Evolutionary conservation across 257 asterid species (phyloP).

Genomic region (Solanum neorickii): DNA sequence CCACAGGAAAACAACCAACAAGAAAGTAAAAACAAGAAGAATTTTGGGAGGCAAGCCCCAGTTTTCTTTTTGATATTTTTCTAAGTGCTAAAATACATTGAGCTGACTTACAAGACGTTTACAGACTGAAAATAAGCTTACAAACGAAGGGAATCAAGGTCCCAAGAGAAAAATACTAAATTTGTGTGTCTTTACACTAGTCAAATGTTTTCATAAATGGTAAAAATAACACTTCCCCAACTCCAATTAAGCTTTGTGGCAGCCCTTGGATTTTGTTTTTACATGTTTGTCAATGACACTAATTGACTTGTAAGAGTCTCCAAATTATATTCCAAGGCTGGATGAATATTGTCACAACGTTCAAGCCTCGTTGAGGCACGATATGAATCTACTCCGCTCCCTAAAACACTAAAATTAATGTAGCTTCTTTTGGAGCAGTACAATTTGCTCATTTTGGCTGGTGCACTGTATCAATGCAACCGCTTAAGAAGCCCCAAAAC

Average conservation of each 20-base stretch:
- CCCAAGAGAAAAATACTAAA: background rate
- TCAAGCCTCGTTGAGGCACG: background rate
- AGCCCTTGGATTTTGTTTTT: background rate
- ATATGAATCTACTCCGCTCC: background rate
- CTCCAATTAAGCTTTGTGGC: background rate
- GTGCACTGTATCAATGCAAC: background rate
- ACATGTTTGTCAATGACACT: background rate
- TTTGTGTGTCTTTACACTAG: background rate
- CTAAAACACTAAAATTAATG: too few relatives aligned
- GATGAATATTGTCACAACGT: background rate
- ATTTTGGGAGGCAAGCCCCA: too few relatives aligned
- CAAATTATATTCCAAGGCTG: background rate
- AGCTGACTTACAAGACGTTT: background rate
- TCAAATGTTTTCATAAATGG: background rate
- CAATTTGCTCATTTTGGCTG: background rate
- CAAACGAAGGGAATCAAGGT: background rate
- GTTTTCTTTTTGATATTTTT: too few relatives aligned
- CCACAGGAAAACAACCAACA: too few relatives aligned
- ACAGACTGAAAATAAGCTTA: background rate
- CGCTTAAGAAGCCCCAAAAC: background rate
- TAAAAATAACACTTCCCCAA: too few relatives aligned
- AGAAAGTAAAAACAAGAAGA: too few relatives aligned
- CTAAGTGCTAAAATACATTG: too few relatives aligned
- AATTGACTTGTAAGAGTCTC: background rate
- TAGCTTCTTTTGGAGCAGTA: accelerated